These are phyloP conservation scores for Gilbertella persicaria DNA, from an alignment of 371 early-diverging fungal genomes.

Conservation along the genomic window DNA sequence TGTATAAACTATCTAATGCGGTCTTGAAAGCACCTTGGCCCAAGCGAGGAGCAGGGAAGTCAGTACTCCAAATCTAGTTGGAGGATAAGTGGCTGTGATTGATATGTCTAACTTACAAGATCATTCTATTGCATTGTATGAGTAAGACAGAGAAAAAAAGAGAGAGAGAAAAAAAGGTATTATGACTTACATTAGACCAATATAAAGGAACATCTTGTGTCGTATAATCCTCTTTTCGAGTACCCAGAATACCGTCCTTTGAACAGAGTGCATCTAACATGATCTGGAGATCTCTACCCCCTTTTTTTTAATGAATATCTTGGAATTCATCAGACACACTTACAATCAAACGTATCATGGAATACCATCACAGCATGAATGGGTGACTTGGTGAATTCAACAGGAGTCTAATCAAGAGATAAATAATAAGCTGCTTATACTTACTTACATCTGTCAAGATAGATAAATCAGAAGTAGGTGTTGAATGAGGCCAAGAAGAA, in stretches of 20 bases:
- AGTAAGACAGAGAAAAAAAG: not conserved
- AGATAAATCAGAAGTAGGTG: conserved; percentile 17
- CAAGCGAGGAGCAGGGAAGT: conserved; percentile 74
- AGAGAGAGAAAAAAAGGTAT: not conserved
- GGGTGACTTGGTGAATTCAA: conserved; percentile 55
- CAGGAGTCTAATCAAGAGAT: conserved; percentile 8
- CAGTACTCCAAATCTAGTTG: conserved; percentile 81
- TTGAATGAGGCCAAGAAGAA: conserved; percentile 73
- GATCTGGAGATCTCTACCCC: conserved; percentile 86
- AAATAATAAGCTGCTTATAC: too few relatives aligned
- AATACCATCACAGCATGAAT: conserved; percentile 81
- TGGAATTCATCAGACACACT: conserved; percentile 2
- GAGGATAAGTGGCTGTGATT: not conserved
- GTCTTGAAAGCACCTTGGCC: conserved; percentile 82
- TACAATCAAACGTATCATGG: conserved; percentile 85
- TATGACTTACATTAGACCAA: conserved; percentile 68
- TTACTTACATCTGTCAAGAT: conserved; percentile 16
- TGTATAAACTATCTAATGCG: conserved; percentile 61
- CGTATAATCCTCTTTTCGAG: conserved; percentile 41
- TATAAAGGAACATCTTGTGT: conserved; percentile 72
- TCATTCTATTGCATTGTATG: conserved; percentile 32
- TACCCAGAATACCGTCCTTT: conserved; percentile 63
- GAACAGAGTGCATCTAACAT: conserved; percentile 75
- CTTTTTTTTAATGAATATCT: conserved; percentile 18
- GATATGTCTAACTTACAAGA: conserved; percentile 27